Evolutionary conservation across 148 eudicot genomes (phyloP).

Genomic region (Rhododendron vialii): DNA sequence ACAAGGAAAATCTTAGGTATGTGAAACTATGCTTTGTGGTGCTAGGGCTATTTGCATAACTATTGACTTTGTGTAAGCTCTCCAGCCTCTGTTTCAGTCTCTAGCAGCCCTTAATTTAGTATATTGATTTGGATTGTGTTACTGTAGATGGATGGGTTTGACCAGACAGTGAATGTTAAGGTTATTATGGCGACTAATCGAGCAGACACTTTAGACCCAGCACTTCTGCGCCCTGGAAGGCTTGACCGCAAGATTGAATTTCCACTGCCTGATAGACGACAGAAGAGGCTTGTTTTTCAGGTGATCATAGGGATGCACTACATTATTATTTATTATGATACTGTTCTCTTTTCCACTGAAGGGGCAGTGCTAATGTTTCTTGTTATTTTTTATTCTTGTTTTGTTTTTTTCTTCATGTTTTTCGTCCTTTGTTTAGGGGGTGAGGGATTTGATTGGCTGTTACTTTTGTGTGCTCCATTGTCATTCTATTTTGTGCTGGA

Average conservation of each 20-base stretch:
- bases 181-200: conserved; percentile 93
- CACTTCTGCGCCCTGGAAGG: conserved; percentile 81
- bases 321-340: background rate
- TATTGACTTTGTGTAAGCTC: background rate
- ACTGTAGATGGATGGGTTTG: conserved; percentile 94
- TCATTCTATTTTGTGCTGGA: background rate
- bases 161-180: conserved; percentile 88
- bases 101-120: background rate
- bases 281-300: conserved; percentile 91
- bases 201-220: conserved; percentile 94
- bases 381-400: no score
- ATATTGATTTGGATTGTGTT: background rate
- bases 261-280: conserved; percentile 88
- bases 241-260: conserved; percentile 90
- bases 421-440: background rate
- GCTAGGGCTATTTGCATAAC: background rate
- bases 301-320: conserved; percentile 21
- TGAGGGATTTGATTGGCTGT: background rate
- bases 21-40: background rate
- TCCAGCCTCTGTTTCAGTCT: background rate
- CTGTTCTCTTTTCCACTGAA: background rate
- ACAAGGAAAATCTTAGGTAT: background rate
- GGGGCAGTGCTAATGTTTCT: background rate
- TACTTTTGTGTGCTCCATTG: background rate
- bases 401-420: background rate